Evolutionary conservation across 306 rosid genomes (phyloP), one percentile per base, ranked within the genome.

Genomic region (Astragalus glycyphyllos): DNA sequence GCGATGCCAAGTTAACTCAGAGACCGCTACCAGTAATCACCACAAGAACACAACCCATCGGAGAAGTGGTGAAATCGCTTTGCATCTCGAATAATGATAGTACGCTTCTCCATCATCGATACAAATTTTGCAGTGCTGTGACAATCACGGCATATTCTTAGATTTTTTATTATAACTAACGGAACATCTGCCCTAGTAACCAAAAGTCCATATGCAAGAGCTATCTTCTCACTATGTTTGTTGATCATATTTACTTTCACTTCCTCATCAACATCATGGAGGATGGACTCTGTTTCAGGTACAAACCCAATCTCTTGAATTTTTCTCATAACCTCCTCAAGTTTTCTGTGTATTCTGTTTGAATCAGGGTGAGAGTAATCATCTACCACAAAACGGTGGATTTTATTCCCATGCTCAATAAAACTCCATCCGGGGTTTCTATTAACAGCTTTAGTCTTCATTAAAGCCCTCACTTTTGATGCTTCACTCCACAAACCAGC

Each of bases 151-250:
- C 96, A 91, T 40, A 86, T 87, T 77, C 93, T 82, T 34, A 89
- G 87, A 79, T 89, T 91, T 81, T 87, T 89, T 56, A 80, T 80
- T 69, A 89, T 85, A 41, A 87, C 75, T 11, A 84, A 15, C 0
- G 90, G 91, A 74, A 44, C 53, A 54, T 80, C 77, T 64, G 68
- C 51, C 20, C 47, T 54, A 40, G 75, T 64, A 68, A 85, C 90
- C 86, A 84, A 72, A 79, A 91, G 87, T 65, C 90, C 97, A 58
- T 84, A 91, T 23, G 96, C 96, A 64, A 89, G 83, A 45, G 97
- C 96, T 77, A 88, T 79, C 85, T 91, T 91, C 80, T 89, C 92
- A 76, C 92, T 87, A 46, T 91, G 96, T 76, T 85, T 82, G 72
- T 76, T 82, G 63, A 91, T 56, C 96, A 87, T 84, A 72, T 82